phyloP scores from a whole-genome alignment of 129 eudicot genomes.

The Flaveria trinervia region DNA sequence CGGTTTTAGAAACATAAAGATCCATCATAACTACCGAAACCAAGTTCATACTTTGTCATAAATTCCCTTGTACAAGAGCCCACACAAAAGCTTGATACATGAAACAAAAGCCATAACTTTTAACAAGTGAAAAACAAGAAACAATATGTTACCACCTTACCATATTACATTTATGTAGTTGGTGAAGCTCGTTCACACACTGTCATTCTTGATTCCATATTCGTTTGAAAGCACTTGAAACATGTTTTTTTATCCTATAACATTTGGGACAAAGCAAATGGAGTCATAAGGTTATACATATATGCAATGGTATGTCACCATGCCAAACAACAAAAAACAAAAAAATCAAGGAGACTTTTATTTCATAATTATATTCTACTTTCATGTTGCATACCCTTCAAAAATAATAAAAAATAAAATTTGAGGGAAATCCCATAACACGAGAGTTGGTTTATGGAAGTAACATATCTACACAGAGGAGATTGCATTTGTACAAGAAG shows the following conservation, averaged over 20 bases:
- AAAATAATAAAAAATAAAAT: constrained; percentile 5
- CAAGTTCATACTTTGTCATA: too few species aligned
- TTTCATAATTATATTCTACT: too few species aligned
- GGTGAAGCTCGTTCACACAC: constrained; percentile 25
- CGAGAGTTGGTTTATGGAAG: constrained; percentile 30
- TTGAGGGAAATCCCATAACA: constrained; percentile 27
- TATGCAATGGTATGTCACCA: background rate
- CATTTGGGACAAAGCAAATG: constrained; percentile 10
- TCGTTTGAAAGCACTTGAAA: constrained; percentile 23
- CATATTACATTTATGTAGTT: constrained; percentile 16
- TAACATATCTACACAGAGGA: constrained; percentile 61
- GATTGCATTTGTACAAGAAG: constrained; percentile 58
- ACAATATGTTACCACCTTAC: constrained; percentile 2
- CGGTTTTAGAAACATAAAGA: too few species aligned
- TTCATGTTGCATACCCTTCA: too few species aligned
- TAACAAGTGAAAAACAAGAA: background rate
- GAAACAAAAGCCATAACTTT: background rate
- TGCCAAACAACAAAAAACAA: constrained; percentile 3
- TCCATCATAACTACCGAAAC: too few species aligned
- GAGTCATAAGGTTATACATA: background rate
- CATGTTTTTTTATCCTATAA: constrained; percentile 2
- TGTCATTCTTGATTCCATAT: constrained; percentile 10
- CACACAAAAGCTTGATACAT: too few species aligned
- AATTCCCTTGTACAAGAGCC: too few species aligned
- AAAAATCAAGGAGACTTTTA: background rate